These are phyloP conservation scores for Alternaria ethzedia DNA, from an alignment of 2,329 filamentous ascomycete genomes.

Conservation along the genomic window DNA sequence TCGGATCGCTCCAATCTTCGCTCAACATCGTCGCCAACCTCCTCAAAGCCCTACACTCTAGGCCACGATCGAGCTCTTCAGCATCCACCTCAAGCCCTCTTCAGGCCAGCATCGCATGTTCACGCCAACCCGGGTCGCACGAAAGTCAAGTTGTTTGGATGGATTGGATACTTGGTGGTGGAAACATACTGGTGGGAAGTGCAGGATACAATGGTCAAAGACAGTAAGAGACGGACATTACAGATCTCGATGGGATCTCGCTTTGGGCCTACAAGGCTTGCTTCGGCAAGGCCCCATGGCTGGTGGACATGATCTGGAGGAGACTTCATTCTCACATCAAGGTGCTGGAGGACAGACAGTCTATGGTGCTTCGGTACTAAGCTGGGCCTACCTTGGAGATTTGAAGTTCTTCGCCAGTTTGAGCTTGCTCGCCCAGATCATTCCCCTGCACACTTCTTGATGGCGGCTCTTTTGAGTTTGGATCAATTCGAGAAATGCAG, in stretches of 20 bases:
- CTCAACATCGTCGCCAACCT: neutral
- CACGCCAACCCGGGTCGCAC: neutral
- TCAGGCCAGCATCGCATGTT: constrained; percentile 10
- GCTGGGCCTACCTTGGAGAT: constrained; percentile 14
- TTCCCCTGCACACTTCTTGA: constrained; percentile 10
- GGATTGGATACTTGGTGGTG: neutral
- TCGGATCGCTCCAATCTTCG: neutral
- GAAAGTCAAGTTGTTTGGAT: neutral
- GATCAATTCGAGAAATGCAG: constrained; percentile 17
- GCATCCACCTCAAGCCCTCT: neutral
- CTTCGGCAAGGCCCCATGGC: constrained; percentile 1
- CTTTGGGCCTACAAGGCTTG: constrained; percentile 10
- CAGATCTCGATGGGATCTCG: constrained; percentile 5
- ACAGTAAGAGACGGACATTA: constrained; percentile 1
- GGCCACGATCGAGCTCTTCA: neutral
- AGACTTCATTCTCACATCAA: constrained; percentile 2
- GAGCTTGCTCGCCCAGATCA: neutral
- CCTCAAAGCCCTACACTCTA: neutral
- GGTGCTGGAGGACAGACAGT: constrained; percentile 20
- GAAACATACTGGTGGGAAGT: constrained; percentile 6
- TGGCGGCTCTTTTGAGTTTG: constrained; percentile 10
- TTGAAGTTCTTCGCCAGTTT: neutral
- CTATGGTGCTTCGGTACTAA: constrained; percentile 12
- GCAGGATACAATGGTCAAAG: constrained; percentile 4
- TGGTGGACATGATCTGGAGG: constrained; percentile 15